phyloP scores from a whole-genome alignment of 2,329 filamentous ascomycete genomes.

The Phaeophleospora eucalypticola region DNA sequence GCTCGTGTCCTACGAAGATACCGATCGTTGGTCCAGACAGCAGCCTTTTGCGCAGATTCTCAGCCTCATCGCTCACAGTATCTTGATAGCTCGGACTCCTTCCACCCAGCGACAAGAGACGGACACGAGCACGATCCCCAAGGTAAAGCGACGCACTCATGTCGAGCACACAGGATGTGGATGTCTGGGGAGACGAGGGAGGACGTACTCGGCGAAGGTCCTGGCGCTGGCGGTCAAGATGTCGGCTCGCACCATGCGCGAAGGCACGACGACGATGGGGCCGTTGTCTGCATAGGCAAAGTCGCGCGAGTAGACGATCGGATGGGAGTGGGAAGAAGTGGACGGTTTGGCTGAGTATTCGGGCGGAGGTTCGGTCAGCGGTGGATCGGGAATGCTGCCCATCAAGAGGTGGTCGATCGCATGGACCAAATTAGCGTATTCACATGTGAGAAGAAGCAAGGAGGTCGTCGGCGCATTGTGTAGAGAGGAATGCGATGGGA shows the following conservation, averaged over 20 bases:
- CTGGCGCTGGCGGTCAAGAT: slow-evolving; percentile 46
- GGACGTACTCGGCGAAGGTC: slow-evolving; percentile 52
- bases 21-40: slow-evolving; percentile 51
- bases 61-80: slow-evolving; percentile 34
- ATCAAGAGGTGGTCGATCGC: too few species aligned
- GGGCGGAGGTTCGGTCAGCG: background rate
- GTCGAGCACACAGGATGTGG: background rate
- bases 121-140: slow-evolving; percentile 18
- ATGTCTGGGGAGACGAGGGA: slow-evolving; percentile 21
- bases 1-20: slow-evolving; percentile 47
- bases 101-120: slow-evolving; percentile 17
- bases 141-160: slow-evolving; percentile 19
- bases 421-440: background rate
- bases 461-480: slow-evolving; percentile 5
- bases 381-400: slow-evolving; percentile 7
- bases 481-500: background rate
- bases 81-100: slow-evolving; percentile 14
- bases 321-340: slow-evolving; percentile 8
- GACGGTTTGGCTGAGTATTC: too few species aligned
- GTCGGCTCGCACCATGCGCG: slow-evolving; percentile 44
- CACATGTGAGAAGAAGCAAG: slow-evolving; percentile 9
- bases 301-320: slow-evolving; percentile 36
- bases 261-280: slow-evolving; percentile 31
- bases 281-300: slow-evolving; percentile 43
- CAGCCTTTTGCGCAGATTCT: slow-evolving; percentile 47